phyloP scores from a whole-genome alignment of 768 basidiomycete species.

The Lactifluus volemus region DNA sequence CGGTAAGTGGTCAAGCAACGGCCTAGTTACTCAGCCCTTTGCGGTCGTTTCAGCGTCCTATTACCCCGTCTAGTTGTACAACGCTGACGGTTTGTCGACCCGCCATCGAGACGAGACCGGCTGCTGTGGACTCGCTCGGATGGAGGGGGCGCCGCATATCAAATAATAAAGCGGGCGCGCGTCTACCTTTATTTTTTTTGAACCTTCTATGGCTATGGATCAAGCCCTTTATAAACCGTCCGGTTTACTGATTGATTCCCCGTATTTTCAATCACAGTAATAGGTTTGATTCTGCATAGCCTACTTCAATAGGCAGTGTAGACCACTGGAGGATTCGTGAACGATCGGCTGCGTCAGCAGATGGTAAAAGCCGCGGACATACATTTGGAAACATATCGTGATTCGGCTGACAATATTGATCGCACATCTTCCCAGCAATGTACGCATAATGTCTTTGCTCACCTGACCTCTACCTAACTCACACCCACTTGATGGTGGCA shows the following conservation, averaged over 20 bases:
- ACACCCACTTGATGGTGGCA: constrained; percentile 5
- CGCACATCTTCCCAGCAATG: neutral
- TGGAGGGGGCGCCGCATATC: neutral
- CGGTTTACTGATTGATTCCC: neutral
- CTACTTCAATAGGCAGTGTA: neutral
- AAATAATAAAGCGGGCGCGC: neutral
- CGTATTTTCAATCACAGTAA: neutral
- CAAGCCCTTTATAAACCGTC: neutral
- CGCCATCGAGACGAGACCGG: neutral
- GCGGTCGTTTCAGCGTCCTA: too few species aligned
- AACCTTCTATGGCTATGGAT: neutral
- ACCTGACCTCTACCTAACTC: neutral
- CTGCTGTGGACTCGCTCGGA: neutral
- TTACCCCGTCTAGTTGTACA: too few species aligned
- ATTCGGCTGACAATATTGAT: neutral
- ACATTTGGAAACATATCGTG: neutral
- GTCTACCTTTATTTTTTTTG: neutral
- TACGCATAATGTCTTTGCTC: constrained; percentile 1
- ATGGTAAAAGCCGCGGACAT: constrained; percentile 3
- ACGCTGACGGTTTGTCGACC: neutral
- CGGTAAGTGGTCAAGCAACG: too few species aligned
- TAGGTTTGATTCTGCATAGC: neutral
- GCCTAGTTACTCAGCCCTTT: too few species aligned
- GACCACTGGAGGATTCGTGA: neutral
- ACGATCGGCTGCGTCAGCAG: neutral